These are phyloP conservation scores for Jacaranda copaia DNA, from an alignment of 257 asterid genomes.

Conservation along the genomic window DNA sequence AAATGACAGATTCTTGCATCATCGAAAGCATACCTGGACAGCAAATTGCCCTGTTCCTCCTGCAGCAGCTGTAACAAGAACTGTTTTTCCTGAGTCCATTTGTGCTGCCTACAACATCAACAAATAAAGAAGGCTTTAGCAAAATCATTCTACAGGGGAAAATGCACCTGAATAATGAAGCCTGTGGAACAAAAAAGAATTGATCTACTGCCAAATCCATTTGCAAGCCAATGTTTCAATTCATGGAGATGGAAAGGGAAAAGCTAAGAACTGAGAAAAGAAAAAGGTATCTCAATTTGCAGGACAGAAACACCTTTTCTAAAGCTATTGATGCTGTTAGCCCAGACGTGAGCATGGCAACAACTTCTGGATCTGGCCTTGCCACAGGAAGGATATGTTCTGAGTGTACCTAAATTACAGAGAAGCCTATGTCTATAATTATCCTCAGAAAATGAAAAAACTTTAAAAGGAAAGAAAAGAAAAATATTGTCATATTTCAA, in stretches of 20 bases:
- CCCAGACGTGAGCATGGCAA: slow-evolving; percentile 99
- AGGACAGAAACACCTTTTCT: slow-evolving; percentile 70
- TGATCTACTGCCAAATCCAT: slow-evolving; percentile 19
- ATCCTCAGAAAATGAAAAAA: slow-evolving; percentile 6
- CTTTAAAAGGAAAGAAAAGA: slow-evolving; percentile 4
- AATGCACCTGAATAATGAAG: slow-evolving; percentile 9
- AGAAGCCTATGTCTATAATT: slow-evolving; percentile 32
- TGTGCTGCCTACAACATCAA: slow-evolving; percentile 72
- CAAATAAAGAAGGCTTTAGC: slow-evolving; percentile 28
- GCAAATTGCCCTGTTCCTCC: slow-evolving; percentile 99
- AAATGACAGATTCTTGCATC: slow-evolving; percentile 20
- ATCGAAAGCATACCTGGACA: slow-evolving; percentile 72
- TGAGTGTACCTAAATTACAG: slow-evolving; percentile 63
- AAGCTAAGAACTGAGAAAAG: slow-evolving; percentile 14
- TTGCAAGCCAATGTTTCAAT: slow-evolving; percentile 15
- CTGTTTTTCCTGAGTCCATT: slow-evolving; percentile 85
- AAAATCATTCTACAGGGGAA: slow-evolving; percentile 19
- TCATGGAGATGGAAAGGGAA: slow-evolving; percentile 19
- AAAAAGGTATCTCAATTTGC: slow-evolving; percentile 16
- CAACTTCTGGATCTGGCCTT: slow-evolving; percentile 93
- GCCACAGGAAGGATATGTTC: slow-evolving; percentile 94
- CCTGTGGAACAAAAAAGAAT: slow-evolving; percentile 12
- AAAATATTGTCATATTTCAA: background rate
- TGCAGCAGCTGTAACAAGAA: slow-evolving; percentile 98
- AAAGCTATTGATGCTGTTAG: slow-evolving; percentile 94